These are phyloP conservation scores for Leavenworthia alabamica DNA, from an alignment of 345 rosid genomes.

Conservation along the genomic window DNA sequence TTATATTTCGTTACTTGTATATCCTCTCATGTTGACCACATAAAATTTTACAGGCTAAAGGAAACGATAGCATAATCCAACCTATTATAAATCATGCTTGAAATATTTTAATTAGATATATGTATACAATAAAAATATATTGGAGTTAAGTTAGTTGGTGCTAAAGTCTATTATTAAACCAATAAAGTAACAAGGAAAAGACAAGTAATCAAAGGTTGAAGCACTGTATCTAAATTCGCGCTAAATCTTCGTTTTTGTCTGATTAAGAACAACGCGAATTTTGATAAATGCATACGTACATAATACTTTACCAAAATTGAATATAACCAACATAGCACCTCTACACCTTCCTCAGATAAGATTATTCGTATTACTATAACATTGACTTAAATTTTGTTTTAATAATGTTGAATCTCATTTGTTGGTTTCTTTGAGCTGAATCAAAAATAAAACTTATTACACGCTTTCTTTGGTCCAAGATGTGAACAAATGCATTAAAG, in stretches of 20 bases:
- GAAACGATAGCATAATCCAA: not conserved
- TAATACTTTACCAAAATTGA: not conserved
- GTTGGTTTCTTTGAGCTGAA: not conserved
- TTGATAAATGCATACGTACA: not conserved
- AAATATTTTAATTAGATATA: not conserved
- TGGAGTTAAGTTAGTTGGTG: not conserved
- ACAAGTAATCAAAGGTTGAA: not conserved
- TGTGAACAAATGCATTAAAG: constrained; percentile 1
- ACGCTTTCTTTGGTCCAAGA: not conserved
- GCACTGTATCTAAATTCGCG: constrained; percentile 7
- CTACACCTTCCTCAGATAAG: not conserved
- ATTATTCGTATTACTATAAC: not conserved
- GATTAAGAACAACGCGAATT: constrained; percentile 4
- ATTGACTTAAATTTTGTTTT: not conserved
- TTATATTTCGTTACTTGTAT: not conserved
- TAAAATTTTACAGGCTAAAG: too few species aligned
- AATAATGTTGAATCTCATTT: not conserved
- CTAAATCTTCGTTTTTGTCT: constrained; percentile 19
- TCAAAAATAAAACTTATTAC: not conserved
- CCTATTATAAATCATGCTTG: not conserved
- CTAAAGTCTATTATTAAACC: not conserved
- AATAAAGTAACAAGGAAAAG: not conserved
- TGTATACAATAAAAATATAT: not conserved
- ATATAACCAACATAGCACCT: not conserved
- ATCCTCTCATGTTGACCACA: not conserved